A percentile compares a stretch with the other conserved stretches of the same genome.
These are phyloP conservation scores for Sphaerulina vaccinii DNA, from an alignment of 2,329 filamentous ascomycete genomes.

Conservation along the genomic window DNA sequence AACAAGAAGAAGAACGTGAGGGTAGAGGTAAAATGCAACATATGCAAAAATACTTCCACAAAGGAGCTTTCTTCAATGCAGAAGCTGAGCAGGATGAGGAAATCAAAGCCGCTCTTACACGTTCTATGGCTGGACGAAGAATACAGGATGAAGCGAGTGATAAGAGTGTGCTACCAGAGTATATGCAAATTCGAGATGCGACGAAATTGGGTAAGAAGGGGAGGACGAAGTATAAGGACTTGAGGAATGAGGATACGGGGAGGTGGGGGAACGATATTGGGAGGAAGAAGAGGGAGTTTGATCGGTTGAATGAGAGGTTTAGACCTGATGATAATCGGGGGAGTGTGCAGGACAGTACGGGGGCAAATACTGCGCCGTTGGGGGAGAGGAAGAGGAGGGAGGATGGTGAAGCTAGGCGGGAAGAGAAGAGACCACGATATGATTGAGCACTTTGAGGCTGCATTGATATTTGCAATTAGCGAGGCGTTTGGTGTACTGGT, in stretches of 20 bases:
- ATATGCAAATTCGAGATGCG: slow-evolving; percentile 90
- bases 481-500: slow-evolving; percentile 18
- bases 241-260: slow-evolving; percentile 87
- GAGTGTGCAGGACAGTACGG: slow-evolving; percentile 53
- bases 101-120: slow-evolving; percentile 72
- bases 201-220: slow-evolving; percentile 92
- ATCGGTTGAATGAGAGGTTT: slow-evolving; percentile 64
- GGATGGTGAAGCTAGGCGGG: slow-evolving; percentile 39
- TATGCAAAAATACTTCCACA: slow-evolving; percentile 97
- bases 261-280: slow-evolving; percentile 67
- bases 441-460: slow-evolving; percentile 33
- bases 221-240: slow-evolving; percentile 82
- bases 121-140: slow-evolving; percentile 80
- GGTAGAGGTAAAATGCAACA: slow-evolving; percentile 76
- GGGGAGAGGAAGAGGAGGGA: slow-evolving; percentile 58
- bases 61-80: slow-evolving; percentile 91
- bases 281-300: slow-evolving; percentile 49
- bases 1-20: slow-evolving; percentile 75
- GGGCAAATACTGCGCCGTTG: slow-evolving; percentile 69
- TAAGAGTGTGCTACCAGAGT: slow-evolving; percentile 80
- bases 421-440: slow-evolving; percentile 47
- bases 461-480: slow-evolving; percentile 8
- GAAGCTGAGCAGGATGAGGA: slow-evolving; percentile 58
- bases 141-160: slow-evolving; percentile 83
- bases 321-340: slow-evolving; percentile 56